Evolutionary conservation across 2,329 filamentous ascomycete species (phyloP).

Genomic region (Magnaporthales sp.): DNA sequence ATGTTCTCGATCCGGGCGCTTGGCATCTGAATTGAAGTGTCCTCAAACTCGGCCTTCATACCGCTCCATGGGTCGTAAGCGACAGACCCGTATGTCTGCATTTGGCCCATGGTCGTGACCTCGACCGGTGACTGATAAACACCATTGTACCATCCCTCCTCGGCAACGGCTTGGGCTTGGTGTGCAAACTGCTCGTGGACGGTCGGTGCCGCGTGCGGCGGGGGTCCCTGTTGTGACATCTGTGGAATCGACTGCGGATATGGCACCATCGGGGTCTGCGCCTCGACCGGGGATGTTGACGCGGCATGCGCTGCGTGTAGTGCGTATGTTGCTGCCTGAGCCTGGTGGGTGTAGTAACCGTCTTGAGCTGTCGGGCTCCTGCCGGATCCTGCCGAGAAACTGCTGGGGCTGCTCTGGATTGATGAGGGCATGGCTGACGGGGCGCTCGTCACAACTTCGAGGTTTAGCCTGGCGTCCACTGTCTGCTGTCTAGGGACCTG

Average conservation of each 20-base stretch:
- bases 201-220: slow-evolving; percentile 15
- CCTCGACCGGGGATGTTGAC: slow-evolving; percentile 34
- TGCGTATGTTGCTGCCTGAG: slow-evolving; percentile 37
- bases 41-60: slow-evolving; percentile 49
- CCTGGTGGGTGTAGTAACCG: slow-evolving; percentile 48
- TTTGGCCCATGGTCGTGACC: slow-evolving; percentile 42
- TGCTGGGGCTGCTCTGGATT: slow-evolving; percentile 50
- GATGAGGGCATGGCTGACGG: slow-evolving; percentile 32
- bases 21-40: slow-evolving; percentile 49
- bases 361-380: slow-evolving; percentile 45
- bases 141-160: slow-evolving; percentile 43
- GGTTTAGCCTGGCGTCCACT: slow-evolving; percentile 26
- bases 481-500: slow-evolving; percentile 41
- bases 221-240: slow-evolving; percentile 25
- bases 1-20: slow-evolving; percentile 49
- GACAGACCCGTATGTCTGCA: slow-evolving; percentile 39
- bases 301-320: slow-evolving; percentile 24
- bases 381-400: slow-evolving; percentile 46
- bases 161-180: slow-evolving; percentile 29
- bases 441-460: slow-evolving; percentile 41
- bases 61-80: slow-evolving; percentile 42
- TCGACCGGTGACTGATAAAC: slow-evolving; percentile 49
- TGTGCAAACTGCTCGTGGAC: slow-evolving; percentile 27
- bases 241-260: slow-evolving; percentile 25
- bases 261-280: slow-evolving; percentile 24